Evolutionary conservation across 202 grass and related monocot genomes (phyloP).

Genomic region (Digitaria exilis): DNA sequence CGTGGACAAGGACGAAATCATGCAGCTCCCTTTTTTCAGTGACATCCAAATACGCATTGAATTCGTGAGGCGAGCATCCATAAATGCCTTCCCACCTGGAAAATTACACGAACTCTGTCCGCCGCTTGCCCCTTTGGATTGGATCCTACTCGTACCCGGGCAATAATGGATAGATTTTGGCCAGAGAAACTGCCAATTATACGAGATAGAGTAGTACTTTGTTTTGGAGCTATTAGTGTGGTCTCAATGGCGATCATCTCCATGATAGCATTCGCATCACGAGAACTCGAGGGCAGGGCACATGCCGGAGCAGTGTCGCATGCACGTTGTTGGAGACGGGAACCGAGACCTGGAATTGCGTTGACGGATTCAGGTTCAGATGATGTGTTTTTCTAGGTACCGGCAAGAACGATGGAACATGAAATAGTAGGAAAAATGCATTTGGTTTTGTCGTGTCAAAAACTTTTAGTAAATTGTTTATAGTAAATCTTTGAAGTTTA

Average conservation of each 20-base stretch:
- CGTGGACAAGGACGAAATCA: background rate
- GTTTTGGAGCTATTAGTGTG: background rate
- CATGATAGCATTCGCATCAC: background rate
- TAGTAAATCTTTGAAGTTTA: background rate
- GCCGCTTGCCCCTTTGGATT: background rate
- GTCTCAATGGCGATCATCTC: background rate
- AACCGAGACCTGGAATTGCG: too few species aligned
- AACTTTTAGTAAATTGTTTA: too few species aligned
- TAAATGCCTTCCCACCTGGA: conserved; percentile 40
- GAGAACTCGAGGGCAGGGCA: background rate
- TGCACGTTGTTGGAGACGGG: background rate
- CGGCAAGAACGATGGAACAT: too few species aligned
- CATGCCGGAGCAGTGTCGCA: background rate
- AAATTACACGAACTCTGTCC: background rate
- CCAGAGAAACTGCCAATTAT: background rate
- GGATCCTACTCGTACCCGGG: too few species aligned
- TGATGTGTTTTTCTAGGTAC: too few species aligned
- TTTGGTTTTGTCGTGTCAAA: too few species aligned
- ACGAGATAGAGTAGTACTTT: background rate
- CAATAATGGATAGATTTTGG: background rate
- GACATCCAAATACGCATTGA: background rate
- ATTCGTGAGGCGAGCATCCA: background rate
- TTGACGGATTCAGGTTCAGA: background rate
- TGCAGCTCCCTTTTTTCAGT: background rate
- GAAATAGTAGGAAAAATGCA: too few species aligned